These are phyloP conservation scores for Epicoccum sorghinum DNA, from an alignment of 2,329 filamentous ascomycete genomes.

Conservation along the genomic window DNA sequence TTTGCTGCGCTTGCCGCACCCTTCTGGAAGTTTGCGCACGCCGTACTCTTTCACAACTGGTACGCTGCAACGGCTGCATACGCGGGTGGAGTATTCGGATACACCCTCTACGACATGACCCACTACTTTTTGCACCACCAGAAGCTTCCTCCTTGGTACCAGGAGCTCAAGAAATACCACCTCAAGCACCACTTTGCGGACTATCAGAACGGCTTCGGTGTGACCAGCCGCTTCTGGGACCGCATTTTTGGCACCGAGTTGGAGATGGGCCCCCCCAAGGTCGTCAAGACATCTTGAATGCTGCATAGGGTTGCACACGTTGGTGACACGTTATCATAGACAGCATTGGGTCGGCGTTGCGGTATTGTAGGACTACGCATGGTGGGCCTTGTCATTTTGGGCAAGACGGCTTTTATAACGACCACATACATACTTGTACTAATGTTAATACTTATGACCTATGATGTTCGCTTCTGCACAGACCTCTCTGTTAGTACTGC, in stretches of 20 bases:
- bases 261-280: constrained; percentile 56
- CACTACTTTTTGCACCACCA: constrained; percentile 99
- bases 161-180: constrained; percentile 94
- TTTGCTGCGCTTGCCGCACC: constrained; percentile 83
- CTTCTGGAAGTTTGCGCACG: constrained; percentile 90
- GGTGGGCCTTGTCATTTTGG: not conserved
- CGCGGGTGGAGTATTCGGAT: constrained; percentile 92
- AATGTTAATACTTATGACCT: constrained; percentile 1
- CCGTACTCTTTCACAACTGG: constrained; percentile 85
- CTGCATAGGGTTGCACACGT: not conserved
- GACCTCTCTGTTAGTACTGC: not conserved
- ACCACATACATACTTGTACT: constrained; percentile 4
- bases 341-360: constrained; percentile 7
- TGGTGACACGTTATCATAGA: constrained; percentile 2
- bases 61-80: constrained; percentile 77
- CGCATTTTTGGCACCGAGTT: constrained; percentile 88
- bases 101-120: constrained; percentile 94
- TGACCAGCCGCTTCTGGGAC: constrained; percentile 97
- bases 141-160: constrained; percentile 89
- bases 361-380: constrained; percentile 6
- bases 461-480: constrained; percentile 2
- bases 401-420: not conserved
- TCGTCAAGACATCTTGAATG: constrained; percentile 51
- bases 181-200: constrained; percentile 97
- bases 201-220: constrained; percentile 96